These are phyloP conservation scores for Yamadazyma aaseri DNA, from an alignment of 1,139 yeast species.

Conservation along the genomic window DNA sequence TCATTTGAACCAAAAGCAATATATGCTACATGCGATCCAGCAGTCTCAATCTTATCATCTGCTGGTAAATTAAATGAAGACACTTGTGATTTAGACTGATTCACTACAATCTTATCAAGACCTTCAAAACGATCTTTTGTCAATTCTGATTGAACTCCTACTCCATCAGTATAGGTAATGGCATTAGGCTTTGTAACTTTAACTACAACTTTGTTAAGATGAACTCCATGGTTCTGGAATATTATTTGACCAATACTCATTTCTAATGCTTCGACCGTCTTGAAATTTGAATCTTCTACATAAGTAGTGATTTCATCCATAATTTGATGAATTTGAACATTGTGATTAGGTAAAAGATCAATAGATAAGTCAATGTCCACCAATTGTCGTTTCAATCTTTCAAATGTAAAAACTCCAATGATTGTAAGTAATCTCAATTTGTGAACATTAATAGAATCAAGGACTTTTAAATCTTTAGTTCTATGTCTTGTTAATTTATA, in stretches of 20 bases:
- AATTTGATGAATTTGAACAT: conserved; percentile 33
- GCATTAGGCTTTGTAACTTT: conserved; percentile 86
- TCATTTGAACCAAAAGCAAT: conserved; percentile 89
- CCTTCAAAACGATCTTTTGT: conserved; percentile 32
- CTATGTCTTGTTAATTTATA: conserved; percentile 33
- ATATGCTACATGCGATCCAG: conserved; percentile 52
- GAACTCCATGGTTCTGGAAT: conserved; percentile 34
- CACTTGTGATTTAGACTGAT: background rate
- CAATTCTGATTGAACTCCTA: conserved; percentile 76
- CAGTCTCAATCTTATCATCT: conserved; percentile 15
- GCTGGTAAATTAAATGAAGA: conserved; percentile 38
- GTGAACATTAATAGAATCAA: conserved; percentile 47
- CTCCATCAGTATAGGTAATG: conserved; percentile 80
- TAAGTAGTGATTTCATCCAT: conserved; percentile 50
- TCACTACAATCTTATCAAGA: conserved; percentile 21
- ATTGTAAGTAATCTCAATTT: conserved; percentile 65
- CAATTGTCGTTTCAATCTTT: conserved; percentile 74
- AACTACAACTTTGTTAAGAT: conserved; percentile 47
- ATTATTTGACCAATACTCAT: conserved; percentile 68
- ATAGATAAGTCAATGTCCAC: conserved; percentile 60
- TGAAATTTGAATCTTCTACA: conserved; percentile 74
- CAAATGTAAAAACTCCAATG: conserved; percentile 91
- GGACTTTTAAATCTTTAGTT: conserved; percentile 16
- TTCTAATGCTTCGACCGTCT: conserved; percentile 91
- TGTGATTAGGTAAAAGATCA: conserved; percentile 37